Percentiles rank a stretch among this genome's conserved stretches.
Evolutionary conservation across 306 rosid species (phyloP).

Genomic region (apple (Malus domestica)): DNA sequence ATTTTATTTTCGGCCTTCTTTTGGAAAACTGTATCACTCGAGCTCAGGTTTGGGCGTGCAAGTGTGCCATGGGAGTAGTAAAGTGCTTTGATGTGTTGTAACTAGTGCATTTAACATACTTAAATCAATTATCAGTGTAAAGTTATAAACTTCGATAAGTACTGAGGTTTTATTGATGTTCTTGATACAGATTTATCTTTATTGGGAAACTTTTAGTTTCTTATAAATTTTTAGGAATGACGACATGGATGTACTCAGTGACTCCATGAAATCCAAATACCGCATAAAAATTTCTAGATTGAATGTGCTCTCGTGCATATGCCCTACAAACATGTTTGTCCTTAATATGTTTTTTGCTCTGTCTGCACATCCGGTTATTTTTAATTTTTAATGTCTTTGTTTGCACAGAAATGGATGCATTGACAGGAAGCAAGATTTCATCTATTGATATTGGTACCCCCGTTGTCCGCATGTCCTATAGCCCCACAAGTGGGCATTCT

Average conservation of each 20-base stretch:
- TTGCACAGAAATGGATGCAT: conserved; percentile 75
- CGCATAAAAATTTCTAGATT: background rate
- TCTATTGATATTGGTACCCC: conserved; percentile 87
- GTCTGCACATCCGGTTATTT: background rate
- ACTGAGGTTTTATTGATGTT: background rate
- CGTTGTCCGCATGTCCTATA: conserved; percentile 85
- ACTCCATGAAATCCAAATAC: background rate
- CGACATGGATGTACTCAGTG: conserved; percentile 1
- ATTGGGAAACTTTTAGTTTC: too few species aligned
- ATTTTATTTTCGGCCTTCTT: background rate
- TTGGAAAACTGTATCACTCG: background rate
- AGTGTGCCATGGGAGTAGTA: background rate
- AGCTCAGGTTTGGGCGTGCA: background rate
- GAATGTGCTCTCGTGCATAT: background rate
- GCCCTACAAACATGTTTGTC: background rate
- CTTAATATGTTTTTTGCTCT: background rate
- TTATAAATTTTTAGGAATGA: background rate
- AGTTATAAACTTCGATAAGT: background rate
- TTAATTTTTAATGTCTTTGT: conserved; percentile 4
- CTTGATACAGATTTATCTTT: background rate
- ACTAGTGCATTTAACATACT: background rate
- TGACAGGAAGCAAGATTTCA: conserved; percentile 88
- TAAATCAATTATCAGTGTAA: background rate
- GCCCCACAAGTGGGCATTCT: conserved; percentile 83
- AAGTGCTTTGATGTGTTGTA: background rate